Conservation (phyloP, 495 filamentous ascomycete genomes). For the Aspergillus cristatus region DNA sequence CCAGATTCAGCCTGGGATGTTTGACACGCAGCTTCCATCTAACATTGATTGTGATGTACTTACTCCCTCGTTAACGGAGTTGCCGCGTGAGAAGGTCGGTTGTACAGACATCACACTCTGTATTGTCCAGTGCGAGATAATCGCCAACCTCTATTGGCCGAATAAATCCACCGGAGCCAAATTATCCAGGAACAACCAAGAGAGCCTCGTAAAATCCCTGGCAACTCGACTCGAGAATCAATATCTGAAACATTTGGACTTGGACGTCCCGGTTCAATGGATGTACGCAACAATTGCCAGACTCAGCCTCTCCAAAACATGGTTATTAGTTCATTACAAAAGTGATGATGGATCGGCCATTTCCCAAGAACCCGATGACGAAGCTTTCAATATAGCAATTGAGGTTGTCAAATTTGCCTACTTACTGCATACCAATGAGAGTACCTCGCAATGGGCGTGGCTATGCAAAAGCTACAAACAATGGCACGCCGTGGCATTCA, state of each 20-base stretch:
- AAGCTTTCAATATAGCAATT: slow-evolving; percentile 56
- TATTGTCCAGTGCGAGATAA: slow-evolving; percentile 50
- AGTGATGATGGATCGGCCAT: neutral
- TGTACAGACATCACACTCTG: slow-evolving; percentile 69
- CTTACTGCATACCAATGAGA: slow-evolving; percentile 50
- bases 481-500: slow-evolving; percentile 64
- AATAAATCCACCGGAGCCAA: no score
- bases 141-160: slow-evolving; percentile 16
- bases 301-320: neutral
- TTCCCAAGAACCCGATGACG: slow-evolving; percentile 19
- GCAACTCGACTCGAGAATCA: neutral
- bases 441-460: slow-evolving; percentile 61
- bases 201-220: slow-evolving; percentile 1
- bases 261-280: neutral
- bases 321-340: neutral
- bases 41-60: slow-evolving; percentile 68
- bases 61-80: slow-evolving; percentile 40
- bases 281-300: neutral
- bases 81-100: slow-evolving; percentile 41
- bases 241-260: neutral
- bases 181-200: neutral
- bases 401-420: slow-evolving; percentile 50
- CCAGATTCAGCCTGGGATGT: slow-evolving; percentile 50
- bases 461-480: slow-evolving; percentile 71
- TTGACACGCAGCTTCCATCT: slow-evolving; percentile 52